These are phyloP conservation scores for Fusarium sp. DNA, from an alignment of 2,329 filamentous ascomycete species.

Conservation along the genomic window DNA sequence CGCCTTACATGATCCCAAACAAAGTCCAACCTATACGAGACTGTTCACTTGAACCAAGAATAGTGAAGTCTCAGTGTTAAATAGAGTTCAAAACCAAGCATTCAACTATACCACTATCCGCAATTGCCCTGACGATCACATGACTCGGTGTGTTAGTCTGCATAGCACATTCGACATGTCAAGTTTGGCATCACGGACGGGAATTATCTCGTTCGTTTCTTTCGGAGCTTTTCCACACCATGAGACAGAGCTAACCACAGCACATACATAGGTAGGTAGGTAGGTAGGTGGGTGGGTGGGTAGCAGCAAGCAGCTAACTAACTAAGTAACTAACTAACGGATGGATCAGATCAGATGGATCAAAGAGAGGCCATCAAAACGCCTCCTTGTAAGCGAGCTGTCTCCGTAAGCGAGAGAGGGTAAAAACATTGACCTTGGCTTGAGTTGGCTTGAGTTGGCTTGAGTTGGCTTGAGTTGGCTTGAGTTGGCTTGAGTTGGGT, in stretches of 20 bases:
- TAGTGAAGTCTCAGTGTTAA: neutral
- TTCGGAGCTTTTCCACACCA: constrained; percentile 7
- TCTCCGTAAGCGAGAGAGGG: neutral
- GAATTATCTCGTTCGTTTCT: neutral
- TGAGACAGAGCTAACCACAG: neutral
- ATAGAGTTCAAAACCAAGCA: neutral
- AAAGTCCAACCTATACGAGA: constrained; percentile 1
- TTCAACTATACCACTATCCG: neutral
- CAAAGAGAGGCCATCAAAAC: neutral
- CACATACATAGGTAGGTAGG: neutral
- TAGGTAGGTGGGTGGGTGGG: neutral
- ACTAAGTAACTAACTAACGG: neutral
- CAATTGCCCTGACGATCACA: constrained; percentile 1
- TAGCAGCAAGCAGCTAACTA: neutral
- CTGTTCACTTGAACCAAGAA: neutral
- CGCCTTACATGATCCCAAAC: neutral
- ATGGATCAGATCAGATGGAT: neutral
- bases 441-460: neutral
- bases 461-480: neutral
- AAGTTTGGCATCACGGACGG: neutral
- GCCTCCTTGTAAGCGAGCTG: neutral
- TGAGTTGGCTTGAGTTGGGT: neutral
- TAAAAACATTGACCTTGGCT: neutral
- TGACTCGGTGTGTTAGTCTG: neutral
- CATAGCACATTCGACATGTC: neutral